Base-by-base conservation (phyloP, 2,329 filamentous ascomycete species). In the Aureobasidium lini region DNA sequence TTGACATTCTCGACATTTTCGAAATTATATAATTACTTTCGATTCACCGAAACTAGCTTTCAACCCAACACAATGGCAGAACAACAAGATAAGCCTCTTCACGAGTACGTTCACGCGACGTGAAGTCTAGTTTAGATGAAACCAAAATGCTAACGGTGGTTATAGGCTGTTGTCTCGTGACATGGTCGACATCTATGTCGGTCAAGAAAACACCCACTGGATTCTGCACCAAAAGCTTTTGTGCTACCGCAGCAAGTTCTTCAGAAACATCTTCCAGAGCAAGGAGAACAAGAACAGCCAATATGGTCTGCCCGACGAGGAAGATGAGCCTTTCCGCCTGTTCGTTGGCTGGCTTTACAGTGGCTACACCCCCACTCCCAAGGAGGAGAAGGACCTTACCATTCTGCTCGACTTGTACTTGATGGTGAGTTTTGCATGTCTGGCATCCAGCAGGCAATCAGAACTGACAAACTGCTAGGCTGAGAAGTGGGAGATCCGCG, bases 181-280 rank as follows among this genome's bases (percentile, higher is more conserved):
- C 61, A 77, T 82, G 71, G 80, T 82, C 60, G 78, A 82, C 70
- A 76, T 82, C 69, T 82, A 81, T 68, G 77, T 82, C 68, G 80
- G 80, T 57, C 63, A 73, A 6, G 76, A 80, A 37, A 79, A 79
- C 71, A 81, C 78, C 1, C 77, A 79, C 69, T 82, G 79, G 79
- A 74, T 77, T 59, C 72, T 82, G 4, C 80, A 82, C 73, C 78
- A 82, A 66, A 80, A 80, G 64, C 78, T 82, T 7, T 76, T 82
- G 47, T 81, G 78, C 73, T 67, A 80, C 66, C 75, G 80, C 69
- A 80, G 77, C 36, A 74, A 75, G 49, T 81, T 79, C 73, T 82
- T 82, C 75, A 72, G 76, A 65, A 73, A 76, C 58, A 75, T 77
- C 69, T 81, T 82, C 73, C 76, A 79, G 68, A 54, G 56, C 60